Percentiles rank a stretch among this genome's conserved stretches.
Evolutionary conservation across 371 early-diverging fungal species (phyloP).

Genomic region (Haplosporangium sp.): DNA sequence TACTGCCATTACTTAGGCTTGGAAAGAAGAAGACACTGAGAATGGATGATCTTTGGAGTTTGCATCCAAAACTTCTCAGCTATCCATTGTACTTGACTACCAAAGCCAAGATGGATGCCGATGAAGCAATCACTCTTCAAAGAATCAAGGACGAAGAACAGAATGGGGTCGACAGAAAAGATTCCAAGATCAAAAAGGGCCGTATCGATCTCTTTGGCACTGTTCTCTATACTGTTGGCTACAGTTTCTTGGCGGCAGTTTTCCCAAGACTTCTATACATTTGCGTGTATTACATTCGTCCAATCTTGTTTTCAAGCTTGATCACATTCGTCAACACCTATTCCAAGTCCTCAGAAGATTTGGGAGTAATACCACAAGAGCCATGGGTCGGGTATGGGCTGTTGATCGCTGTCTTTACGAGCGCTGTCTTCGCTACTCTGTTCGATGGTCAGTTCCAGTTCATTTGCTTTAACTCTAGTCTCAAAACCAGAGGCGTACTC

Average conservation of each 20-base stretch:
- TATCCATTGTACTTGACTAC: constrained; percentile 52
- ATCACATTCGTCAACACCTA: constrained; percentile 75
- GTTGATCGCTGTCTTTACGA: constrained; percentile 47
- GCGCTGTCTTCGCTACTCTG: constrained; percentile 12
- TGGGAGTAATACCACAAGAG: constrained; percentile 48
- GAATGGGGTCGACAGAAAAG: not conserved
- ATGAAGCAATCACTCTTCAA: constrained; percentile 30
- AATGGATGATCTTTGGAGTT: constrained; percentile 85
- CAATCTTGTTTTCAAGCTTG: constrained; percentile 75
- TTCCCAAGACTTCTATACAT: constrained; percentile 68
- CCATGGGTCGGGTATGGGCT: constrained; percentile 71
- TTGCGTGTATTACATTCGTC: constrained; percentile 79
- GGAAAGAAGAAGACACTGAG: constrained; percentile 79
- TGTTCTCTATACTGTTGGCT: constrained; percentile 68
- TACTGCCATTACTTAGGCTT: constrained; percentile 84
- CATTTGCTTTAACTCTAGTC: constrained; percentile 28
- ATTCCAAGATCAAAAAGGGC: constrained; percentile 5
- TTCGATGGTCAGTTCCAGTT: constrained; percentile 42
- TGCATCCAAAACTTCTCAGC: constrained; percentile 60
- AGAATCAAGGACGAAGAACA: constrained; percentile 64
- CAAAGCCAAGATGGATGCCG: constrained; percentile 42
- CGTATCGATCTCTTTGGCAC: constrained; percentile 42
- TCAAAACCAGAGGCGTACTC: constrained; percentile 73
- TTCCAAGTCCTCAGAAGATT: constrained; percentile 6
- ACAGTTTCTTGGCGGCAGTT: constrained; percentile 22